Conservation (phyloP, 2,329 filamentous ascomycete genomes). For the Pseudocercospora macadamiae region DNA sequence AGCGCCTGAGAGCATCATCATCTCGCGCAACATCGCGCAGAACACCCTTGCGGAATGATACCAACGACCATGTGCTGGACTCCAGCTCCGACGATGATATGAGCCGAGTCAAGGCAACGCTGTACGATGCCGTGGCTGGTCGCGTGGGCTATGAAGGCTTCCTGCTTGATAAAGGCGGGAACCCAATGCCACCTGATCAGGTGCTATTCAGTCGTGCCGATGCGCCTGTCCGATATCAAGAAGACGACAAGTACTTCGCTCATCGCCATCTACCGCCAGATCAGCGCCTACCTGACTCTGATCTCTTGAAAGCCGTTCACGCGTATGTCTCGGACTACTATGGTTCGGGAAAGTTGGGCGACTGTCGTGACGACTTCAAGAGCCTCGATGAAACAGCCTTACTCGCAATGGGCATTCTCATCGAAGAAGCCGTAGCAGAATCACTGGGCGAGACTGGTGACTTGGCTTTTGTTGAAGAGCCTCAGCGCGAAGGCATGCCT, state of each 20-base stretch:
- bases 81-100: constrained; percentile 6
- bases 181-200: constrained; percentile 66
- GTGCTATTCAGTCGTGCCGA: constrained; percentile 67
- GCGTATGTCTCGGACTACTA: constrained; percentile 70
- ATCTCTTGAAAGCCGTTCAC: constrained; percentile 71
- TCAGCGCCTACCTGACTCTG: constrained; percentile 65
- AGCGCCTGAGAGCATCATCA: constrained; percentile 6
- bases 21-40: background rate
- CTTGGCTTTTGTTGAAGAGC: constrained; percentile 67
- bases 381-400: constrained; percentile 80
- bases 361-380: constrained; percentile 47
- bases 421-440: constrained; percentile 70
- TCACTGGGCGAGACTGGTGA: constrained; percentile 67
- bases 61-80: background rate
- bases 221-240: constrained; percentile 69
- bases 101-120: constrained; percentile 42
- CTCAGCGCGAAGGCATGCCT: background rate
- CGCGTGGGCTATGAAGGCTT: constrained; percentile 52
- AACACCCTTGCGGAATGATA: background rate
- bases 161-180: constrained; percentile 41
- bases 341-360: constrained; percentile 38
- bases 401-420: constrained; percentile 71
- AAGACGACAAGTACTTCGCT: constrained; percentile 72
- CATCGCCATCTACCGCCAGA: constrained; percentile 58
- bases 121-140: constrained; percentile 74